Conservation (phyloP, 2,329 filamentous ascomycete genomes). For the Cryphonectria radicalis region DNA sequence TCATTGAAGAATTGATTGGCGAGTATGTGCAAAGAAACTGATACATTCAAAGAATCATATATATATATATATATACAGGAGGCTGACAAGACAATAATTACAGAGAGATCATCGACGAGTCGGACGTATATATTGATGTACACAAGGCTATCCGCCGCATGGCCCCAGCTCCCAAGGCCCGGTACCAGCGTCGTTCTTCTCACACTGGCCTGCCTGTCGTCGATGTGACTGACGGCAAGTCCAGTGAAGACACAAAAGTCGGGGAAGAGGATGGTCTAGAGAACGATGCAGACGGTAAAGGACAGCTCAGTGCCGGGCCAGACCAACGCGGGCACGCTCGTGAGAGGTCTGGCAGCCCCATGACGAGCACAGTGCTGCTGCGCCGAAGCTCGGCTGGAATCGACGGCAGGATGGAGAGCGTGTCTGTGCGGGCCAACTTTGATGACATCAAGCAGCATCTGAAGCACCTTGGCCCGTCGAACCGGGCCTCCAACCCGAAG, state of each 20-base stretch:
- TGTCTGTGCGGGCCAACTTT: constrained; percentile 63
- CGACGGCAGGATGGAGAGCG: constrained; percentile 54
- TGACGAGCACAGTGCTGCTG: constrained; percentile 61
- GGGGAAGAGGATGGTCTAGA: constrained; percentile 34
- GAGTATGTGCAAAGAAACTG: constrained; percentile 67
- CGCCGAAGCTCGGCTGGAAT: constrained; percentile 59
- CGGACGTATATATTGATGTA: constrained; percentile 96
- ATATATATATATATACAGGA: not conserved
- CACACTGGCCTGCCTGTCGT: constrained; percentile 8
- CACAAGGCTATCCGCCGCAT: constrained; percentile 96
- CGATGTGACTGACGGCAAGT: constrained; percentile 34
- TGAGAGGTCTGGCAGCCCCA: constrained; percentile 50
- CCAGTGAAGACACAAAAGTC: constrained; percentile 35
- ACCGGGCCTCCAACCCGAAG: constrained; percentile 67
- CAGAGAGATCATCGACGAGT: constrained; percentile 98
- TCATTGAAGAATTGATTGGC: constrained; percentile 97
- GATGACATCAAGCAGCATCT: constrained; percentile 67
- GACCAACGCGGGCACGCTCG: constrained; percentile 45
- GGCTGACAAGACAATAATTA: constrained; percentile 31
- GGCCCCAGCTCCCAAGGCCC: constrained; percentile 79
- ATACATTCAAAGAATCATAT: not conserved
- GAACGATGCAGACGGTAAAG: constrained; percentile 37
- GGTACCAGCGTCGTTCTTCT: constrained; percentile 50
- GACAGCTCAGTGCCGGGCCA: constrained; percentile 42
- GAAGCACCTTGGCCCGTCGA: constrained; percentile 69